Evolutionary conservation across 352 stramenopile genomes (phyloP).

Genomic region (Phytopythium cucurbitacearum): DNA sequence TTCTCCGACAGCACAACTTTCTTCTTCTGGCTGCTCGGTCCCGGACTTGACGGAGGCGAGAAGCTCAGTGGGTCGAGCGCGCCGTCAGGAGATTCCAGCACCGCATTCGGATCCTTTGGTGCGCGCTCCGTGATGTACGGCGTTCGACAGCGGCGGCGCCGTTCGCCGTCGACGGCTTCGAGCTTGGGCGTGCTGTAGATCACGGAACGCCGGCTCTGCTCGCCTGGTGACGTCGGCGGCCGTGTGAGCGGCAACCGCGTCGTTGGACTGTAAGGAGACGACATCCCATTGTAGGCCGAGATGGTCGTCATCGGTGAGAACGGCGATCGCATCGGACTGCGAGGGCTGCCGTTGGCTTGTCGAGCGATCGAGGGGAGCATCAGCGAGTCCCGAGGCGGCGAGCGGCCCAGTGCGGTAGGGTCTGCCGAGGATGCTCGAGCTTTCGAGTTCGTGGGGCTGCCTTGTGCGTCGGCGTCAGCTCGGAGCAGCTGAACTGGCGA

Average conservation of each 20-base stretch:
- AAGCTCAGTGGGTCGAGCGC: slow-evolving; percentile 21
- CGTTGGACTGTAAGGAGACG: slow-evolving; percentile 45
- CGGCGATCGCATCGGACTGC: slow-evolving; percentile 16
- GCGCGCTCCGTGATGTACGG: slow-evolving; percentile 29
- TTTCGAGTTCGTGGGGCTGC: background rate
- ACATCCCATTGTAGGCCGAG: slow-evolving; percentile 40
- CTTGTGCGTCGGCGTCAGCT: background rate
- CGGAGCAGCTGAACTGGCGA: slow-evolving; percentile 44
- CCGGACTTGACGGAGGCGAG: slow-evolving; percentile 31
- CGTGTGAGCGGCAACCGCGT: slow-evolving; percentile 39
- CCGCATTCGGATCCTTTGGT: slow-evolving; percentile 8
- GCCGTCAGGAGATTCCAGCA: background rate
- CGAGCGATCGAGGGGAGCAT: slow-evolving; percentile 34
- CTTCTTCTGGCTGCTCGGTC: slow-evolving; percentile 22
- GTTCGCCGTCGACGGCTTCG: slow-evolving; percentile 38
- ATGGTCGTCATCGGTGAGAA: slow-evolving; percentile 61
- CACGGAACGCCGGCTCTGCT: slow-evolving; percentile 38
- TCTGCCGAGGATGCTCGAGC: slow-evolving; percentile 1
- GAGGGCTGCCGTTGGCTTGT: slow-evolving; percentile 6
- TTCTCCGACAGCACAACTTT: slow-evolving; percentile 42
- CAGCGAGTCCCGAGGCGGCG: slow-evolving; percentile 6
- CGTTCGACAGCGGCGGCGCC: slow-evolving; percentile 40
- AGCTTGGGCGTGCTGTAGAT: slow-evolving; percentile 71
- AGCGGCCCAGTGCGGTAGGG: background rate
- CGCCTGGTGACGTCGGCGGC: slow-evolving; percentile 33